Percentiles rank a stretch among this genome's conserved stretches.
Evolutionary conservation across 1,139 yeast species (phyloP).

Genomic region (Spathaspora sp.): DNA sequence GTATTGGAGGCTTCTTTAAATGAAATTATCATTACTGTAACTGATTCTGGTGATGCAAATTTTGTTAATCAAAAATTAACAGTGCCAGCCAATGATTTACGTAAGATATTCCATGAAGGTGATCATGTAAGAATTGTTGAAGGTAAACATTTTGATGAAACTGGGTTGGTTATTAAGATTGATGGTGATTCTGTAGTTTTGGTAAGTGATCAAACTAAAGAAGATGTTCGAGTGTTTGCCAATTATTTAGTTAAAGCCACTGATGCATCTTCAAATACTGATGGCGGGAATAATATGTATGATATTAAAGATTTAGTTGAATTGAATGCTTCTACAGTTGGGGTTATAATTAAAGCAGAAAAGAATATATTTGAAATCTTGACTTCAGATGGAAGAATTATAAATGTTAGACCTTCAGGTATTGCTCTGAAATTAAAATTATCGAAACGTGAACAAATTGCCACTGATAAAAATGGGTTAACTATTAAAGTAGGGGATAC

Average conservation of each 20-base stretch:
- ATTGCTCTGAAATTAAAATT: constrained; percentile 71
- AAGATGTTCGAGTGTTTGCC: constrained; percentile 89
- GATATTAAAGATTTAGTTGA: constrained; percentile 90
- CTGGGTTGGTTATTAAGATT: constrained; percentile 87
- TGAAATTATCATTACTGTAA: constrained; percentile 59
- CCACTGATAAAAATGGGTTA: constrained; percentile 84
- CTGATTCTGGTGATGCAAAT: constrained; percentile 51
- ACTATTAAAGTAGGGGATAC: constrained; percentile 90
- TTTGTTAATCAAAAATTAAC: constrained; percentile 51
- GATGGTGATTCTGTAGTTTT: constrained; percentile 85
- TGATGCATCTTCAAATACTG: constrained; percentile 54
- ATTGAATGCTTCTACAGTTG: constrained; percentile 81
- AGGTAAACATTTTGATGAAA: constrained; percentile 90
- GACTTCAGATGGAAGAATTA: constrained; percentile 77
- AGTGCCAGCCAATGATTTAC: constrained; percentile 76
- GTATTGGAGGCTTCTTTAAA: constrained; percentile 67
- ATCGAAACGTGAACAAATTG: constrained; percentile 68
- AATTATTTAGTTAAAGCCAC: constrained; percentile 81
- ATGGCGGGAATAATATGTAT: constrained; percentile 58
- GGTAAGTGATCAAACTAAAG: constrained; percentile 82
- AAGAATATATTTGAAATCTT: constrained; percentile 81
- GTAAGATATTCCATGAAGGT: constrained; percentile 87
- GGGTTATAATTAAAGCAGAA: constrained; percentile 87
- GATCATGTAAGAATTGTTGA: constrained; percentile 93
- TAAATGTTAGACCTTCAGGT: constrained; percentile 73